Base-by-base conservation (phyloP, 208 protist genomes). In the Borovskyia barvae region DNA sequence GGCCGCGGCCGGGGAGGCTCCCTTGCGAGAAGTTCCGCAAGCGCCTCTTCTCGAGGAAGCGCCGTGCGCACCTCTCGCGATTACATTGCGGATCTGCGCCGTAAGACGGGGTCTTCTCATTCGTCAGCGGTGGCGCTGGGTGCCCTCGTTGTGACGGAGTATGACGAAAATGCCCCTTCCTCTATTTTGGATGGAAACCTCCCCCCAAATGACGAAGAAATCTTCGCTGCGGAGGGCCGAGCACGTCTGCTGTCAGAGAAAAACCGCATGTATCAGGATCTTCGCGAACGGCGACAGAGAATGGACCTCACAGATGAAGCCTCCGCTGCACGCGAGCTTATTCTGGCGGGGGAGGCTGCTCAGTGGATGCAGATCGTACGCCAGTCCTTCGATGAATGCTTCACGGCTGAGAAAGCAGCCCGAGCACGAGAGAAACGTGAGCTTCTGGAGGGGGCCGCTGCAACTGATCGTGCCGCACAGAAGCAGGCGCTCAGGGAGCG, bases 291-390 rank as follows among this genome's bases (percentile, higher is more conserved):
- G 20, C 53, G 54, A 3, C 49, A 51, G 2, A 29, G 62, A 22
- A 25, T 48, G n/a, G 67, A 79, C 6, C 35, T 85, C 0, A 14
- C 52, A 30, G 47, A 77, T 12, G 60, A 29, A 12, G 72, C 78
- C 48, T 37, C 28, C 4, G 46, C 53, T 6, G 62, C 36, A 5
- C 77, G 77, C 19, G 55, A 68, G 29, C 61, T 69, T 12, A 66
- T 91, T 25, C 61, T 76, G 26, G 63, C 53, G 0, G 75, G 77
- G 47, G 77, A 88, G 56, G 40, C 71, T 4, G 24, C 52, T 14
- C 51, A 45, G 30, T 80, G 75, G 75, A 41, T 80, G 58, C 59
- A 75, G n/a, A 50, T 87, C 6, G 51, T 72, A 0, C 48, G 55
- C 5, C 46, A 49, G 2, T 26, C 22, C 9, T 58, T 87, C 29